phyloP scores from a whole-genome alignment of 1,139 yeast species.

The Geotrichum europaeum region DNA sequence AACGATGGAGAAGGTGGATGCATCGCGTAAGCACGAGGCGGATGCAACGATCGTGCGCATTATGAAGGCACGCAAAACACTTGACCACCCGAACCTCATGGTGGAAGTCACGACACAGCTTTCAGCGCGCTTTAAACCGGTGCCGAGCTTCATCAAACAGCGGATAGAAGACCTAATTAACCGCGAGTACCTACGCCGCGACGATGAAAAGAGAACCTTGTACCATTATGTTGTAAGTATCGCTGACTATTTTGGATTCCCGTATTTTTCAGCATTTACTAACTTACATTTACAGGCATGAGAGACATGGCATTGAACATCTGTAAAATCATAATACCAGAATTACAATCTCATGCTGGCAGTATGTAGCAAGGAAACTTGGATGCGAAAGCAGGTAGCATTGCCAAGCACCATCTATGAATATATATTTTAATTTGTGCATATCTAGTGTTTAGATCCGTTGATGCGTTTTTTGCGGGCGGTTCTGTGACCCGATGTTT shows the following conservation, averaged over 20 bases:
- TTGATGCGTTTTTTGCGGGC: neutral
- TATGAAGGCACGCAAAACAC: slow-evolving; percentile 62
- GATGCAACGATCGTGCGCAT: slow-evolving; percentile 88
- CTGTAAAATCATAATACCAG: neutral
- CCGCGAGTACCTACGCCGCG: slow-evolving; percentile 75
- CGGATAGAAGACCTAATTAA: slow-evolving; percentile 78
- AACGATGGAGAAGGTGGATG: slow-evolving; percentile 41
- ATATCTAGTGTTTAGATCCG: neutral
- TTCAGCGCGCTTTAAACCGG: slow-evolving; percentile 60
- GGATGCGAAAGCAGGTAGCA: neutral
- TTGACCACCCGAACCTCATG: slow-evolving; percentile 60
- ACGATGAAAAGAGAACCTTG: slow-evolving; percentile 50
- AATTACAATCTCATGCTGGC: neutral
- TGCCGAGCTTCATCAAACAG: slow-evolving; percentile 60
- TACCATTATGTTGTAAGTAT: slow-evolving; percentile 59
- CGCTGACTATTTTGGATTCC: neutral
- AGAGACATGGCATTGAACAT: neutral
- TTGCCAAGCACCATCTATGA: too few relatives aligned
- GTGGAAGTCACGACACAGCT: slow-evolving; percentile 62
- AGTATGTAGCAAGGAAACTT: neutral
- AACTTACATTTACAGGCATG: neutral
- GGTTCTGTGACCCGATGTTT: neutral
- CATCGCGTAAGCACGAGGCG: slow-evolving; percentile 52
- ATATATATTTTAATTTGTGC: neutral
- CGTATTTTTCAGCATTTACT: neutral